Percentiles rank a stretch among this genome's conserved stretches.
Conservation (phyloP, 148 eudicot genomes). For the Chenopodium formosanum region DNA sequence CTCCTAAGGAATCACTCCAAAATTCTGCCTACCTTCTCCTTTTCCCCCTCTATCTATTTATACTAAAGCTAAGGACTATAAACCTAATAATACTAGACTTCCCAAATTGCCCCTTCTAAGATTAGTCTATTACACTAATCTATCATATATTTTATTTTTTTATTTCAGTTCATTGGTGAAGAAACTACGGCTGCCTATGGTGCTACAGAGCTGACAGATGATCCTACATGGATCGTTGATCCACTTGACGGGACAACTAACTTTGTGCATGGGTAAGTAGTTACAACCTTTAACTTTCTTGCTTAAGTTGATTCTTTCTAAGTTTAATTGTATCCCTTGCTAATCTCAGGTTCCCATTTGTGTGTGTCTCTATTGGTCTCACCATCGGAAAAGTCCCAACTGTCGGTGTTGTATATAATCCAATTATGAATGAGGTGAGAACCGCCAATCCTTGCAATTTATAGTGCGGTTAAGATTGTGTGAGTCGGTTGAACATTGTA, state of each 20-base stretch:
- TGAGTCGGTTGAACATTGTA: background rate
- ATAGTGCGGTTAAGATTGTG: background rate
- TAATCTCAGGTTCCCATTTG: conserved; percentile 81
- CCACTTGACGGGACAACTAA: conserved; percentile 96
- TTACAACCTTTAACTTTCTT: background rate
- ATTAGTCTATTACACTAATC: too few species aligned
- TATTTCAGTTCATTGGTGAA: conserved; percentile 83
- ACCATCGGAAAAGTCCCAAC: conserved; percentile 72
- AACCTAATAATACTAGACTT: too few species aligned
- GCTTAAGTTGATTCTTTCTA: background rate
- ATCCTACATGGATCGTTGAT: conserved; percentile 97
- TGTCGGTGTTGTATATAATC: conserved; percentile 92
- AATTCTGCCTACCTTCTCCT: too few species aligned
- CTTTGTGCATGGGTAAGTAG: conserved; percentile 83
- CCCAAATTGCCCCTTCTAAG: too few species aligned
- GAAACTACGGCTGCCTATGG: conserved; percentile 93
- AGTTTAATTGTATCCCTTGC: background rate
- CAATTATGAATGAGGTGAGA: conserved; percentile 85
- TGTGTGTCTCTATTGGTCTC: conserved; percentile 92
- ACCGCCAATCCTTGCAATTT: background rate
- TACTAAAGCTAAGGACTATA: too few species aligned
- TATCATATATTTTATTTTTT: background rate
- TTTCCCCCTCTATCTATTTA: too few species aligned
- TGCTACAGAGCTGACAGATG: conserved; percentile 78
- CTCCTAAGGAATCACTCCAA: too few species aligned